Percentiles rank a stretch among this genome's conserved stretches.
Evolutionary conservation across 2,329 filamentous ascomycete genomes (phyloP).

Genomic region (Ophiosphaerella herpotricha): DNA sequence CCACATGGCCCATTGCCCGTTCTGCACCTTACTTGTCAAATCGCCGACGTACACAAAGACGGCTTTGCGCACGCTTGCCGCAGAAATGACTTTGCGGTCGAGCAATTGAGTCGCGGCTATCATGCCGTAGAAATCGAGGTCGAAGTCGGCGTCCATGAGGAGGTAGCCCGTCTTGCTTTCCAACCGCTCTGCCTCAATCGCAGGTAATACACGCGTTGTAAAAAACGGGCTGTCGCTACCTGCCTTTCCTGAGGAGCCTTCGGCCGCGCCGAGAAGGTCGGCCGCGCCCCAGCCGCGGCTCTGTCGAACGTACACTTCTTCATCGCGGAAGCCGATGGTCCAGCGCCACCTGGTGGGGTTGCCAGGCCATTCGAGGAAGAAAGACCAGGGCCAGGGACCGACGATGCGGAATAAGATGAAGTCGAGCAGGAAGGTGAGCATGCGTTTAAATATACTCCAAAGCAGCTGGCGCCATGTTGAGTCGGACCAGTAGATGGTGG

Average conservation of each 20-base stretch:
- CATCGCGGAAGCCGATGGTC: slow-evolving; percentile 73
- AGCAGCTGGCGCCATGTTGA: slow-evolving; percentile 62
- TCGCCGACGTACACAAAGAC: slow-evolving; percentile 55
- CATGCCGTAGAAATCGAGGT: slow-evolving; percentile 86
- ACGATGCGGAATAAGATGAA: slow-evolving; percentile 59
- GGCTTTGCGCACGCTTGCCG: slow-evolving; percentile 72
- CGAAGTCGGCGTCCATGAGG: slow-evolving; percentile 83
- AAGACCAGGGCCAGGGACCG: slow-evolving; percentile 53
- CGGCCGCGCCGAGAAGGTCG: slow-evolving; percentile 55
- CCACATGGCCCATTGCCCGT: slow-evolving; percentile 72
- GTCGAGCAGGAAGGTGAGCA: slow-evolving; percentile 72
- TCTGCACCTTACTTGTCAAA: slow-evolving; percentile 25
- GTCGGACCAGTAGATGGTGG: slow-evolving; percentile 63
- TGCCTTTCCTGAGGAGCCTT: slow-evolving; percentile 54
- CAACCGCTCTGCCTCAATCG: slow-evolving; percentile 69
- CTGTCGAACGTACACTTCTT: slow-evolving; percentile 80
- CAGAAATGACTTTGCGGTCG: slow-evolving; percentile 61
- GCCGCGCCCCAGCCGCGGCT: slow-evolving; percentile 73
- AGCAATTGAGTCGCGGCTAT: slow-evolving; percentile 71
- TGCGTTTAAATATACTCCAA: slow-evolving; percentile 63
- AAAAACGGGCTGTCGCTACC: slow-evolving; percentile 61
- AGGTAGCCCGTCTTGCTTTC: slow-evolving; percentile 84
- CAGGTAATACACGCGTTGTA: slow-evolving; percentile 66
- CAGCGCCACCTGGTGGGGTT: slow-evolving; percentile 76
- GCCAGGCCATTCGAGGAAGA: slow-evolving; percentile 64